These are phyloP conservation scores for Sambucus nigra DNA, from an alignment of 129 eudicot genomes.

Conservation along the genomic window DNA sequence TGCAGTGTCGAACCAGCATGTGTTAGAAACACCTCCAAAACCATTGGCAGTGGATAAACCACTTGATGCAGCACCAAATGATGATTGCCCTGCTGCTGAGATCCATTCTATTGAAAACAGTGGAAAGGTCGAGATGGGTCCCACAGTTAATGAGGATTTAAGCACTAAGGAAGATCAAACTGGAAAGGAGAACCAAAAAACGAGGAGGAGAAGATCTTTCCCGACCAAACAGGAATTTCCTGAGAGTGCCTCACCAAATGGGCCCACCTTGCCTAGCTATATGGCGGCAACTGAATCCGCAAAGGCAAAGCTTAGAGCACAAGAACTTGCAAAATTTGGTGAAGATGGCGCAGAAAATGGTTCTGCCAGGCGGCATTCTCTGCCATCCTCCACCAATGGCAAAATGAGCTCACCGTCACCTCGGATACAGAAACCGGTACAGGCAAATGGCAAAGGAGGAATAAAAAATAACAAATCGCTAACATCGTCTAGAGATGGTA, in stretches of 20 bases:
- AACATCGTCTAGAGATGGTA: constrained; percentile 61
- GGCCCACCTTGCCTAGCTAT: constrained; percentile 69
- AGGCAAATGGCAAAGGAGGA: constrained; percentile 64
- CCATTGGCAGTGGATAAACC: constrained; percentile 30
- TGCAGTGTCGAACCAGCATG: constrained; percentile 19
- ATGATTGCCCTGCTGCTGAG: constrained; percentile 25
- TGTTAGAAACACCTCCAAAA: constrained; percentile 27
- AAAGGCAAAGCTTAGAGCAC: constrained; percentile 80
- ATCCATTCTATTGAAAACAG: constrained; percentile 22
- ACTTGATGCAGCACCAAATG: constrained; percentile 21
- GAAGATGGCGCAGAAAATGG: constrained; percentile 64
- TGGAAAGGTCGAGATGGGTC: constrained; percentile 23
- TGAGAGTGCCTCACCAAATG: constrained; percentile 48
- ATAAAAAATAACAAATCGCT: constrained; percentile 34
- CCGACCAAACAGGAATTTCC: constrained; percentile 54
- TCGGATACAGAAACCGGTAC: constrained; percentile 57
- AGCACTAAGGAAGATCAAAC: constrained; percentile 47
- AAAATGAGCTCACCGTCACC: constrained; percentile 59
- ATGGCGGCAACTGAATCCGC: constrained; percentile 90
- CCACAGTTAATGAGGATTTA: constrained; percentile 25
- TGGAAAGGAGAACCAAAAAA: constrained; percentile 42
- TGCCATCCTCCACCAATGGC: constrained; percentile 58
- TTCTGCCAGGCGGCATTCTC: constrained; percentile 59
- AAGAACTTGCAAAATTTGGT: constrained; percentile 41
- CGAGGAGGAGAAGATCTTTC: constrained; percentile 59